Evolutionary conservation across 2,329 filamentous ascomycete genomes (phyloP).

Genomic region (Zalaria sp.): DNA sequence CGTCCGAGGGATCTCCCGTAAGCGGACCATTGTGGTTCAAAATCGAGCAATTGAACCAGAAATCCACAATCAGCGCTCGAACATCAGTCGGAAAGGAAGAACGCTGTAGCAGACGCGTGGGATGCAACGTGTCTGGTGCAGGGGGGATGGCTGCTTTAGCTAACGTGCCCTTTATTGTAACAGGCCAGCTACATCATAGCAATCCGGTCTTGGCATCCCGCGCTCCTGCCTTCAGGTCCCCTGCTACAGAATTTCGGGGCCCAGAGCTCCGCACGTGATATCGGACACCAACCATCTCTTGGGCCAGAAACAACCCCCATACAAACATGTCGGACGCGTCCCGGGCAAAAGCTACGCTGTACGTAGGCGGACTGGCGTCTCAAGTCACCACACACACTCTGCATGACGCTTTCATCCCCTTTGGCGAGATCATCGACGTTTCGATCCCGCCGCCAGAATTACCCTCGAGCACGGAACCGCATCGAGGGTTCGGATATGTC

Average conservation of each 20-base stretch:
- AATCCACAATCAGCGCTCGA: not conserved
- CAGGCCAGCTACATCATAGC: not conserved
- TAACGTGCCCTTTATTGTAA: not conserved
- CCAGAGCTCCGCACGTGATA: not conserved
- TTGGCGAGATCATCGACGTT: slow-evolving; percentile 88
- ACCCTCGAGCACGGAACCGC: slow-evolving; percentile 61
- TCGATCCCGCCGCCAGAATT: slow-evolving; percentile 78
- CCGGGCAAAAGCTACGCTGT: slow-evolving; percentile 81
- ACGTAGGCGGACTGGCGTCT: slow-evolving; percentile 77
- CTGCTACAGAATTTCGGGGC: too few species aligned
- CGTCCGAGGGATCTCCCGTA: slow-evolving; percentile 92
- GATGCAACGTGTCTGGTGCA: not conserved
- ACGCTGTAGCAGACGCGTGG: slow-evolving; percentile 4
- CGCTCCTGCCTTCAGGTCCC: not conserved
- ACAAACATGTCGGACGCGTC: slow-evolving; percentile 62
- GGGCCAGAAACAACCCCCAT: slow-evolving; percentile 3
- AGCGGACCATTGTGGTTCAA: slow-evolving; percentile 61
- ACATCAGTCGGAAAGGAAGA: slow-evolving; percentile 9
- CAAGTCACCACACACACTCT: slow-evolving; percentile 62
- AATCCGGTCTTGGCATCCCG: slow-evolving; percentile 4
- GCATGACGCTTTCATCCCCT: slow-evolving; percentile 87
- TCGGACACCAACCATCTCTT: not conserved
- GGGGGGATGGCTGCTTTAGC: not conserved
- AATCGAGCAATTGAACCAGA: not conserved
- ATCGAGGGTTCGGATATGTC: slow-evolving; percentile 91